Percentiles rank a stretch among this genome's conserved stretches.
Evolutionary conservation across 768 basidiomycete genomes (phyloP).

Genomic region (Boletales sp.): DNA sequence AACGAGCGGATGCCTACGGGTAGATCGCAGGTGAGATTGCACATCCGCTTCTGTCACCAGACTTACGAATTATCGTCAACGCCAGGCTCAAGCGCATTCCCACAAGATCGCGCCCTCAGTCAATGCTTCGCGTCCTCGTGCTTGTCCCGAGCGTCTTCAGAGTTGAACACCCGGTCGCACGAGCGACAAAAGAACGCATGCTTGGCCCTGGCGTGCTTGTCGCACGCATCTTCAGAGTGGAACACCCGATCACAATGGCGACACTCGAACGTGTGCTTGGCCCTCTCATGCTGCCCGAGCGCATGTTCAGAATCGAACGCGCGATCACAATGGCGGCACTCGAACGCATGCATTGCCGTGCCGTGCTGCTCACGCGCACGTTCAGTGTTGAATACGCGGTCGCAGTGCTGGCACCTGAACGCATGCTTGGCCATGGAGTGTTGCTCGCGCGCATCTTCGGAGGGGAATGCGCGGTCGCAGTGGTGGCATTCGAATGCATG

Average conservation of each 20-base stretch:
- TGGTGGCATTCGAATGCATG: conserved; percentile 11
- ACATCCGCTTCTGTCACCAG: too few relatives aligned
- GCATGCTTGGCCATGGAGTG: conserved; percentile 12
- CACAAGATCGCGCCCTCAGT: too few relatives aligned
- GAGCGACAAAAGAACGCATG: background rate
- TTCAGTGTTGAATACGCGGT: conserved; percentile 2
- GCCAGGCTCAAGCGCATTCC: too few relatives aligned
- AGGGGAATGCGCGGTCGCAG: conserved; percentile 7
- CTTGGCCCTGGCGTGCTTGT: too few relatives aligned
- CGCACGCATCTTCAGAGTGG: background rate
- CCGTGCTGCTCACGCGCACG: conserved; percentile 10
- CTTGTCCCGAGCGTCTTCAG: background rate
- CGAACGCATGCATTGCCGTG: conserved; percentile 1
- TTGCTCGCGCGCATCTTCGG: background rate
- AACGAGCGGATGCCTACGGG: too few relatives aligned
- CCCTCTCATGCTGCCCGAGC: conserved; percentile 7
- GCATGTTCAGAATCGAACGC: background rate
- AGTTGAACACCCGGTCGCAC: conserved; percentile 5
- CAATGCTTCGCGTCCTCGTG: too few relatives aligned
- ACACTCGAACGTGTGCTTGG: conserved; percentile 11
- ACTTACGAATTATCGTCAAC: too few relatives aligned
- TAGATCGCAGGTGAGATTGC: too few relatives aligned
- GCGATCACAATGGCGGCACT: conserved; percentile 8
- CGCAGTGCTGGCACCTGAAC: conserved; percentile 6
- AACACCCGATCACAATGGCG: conserved; percentile 4